A percentile compares a stretch with the other conserved stretches of the same genome.
phyloP scores from a whole-genome alignment of 1,139 yeast species.

The Debaryomyces coudertii region DNA sequence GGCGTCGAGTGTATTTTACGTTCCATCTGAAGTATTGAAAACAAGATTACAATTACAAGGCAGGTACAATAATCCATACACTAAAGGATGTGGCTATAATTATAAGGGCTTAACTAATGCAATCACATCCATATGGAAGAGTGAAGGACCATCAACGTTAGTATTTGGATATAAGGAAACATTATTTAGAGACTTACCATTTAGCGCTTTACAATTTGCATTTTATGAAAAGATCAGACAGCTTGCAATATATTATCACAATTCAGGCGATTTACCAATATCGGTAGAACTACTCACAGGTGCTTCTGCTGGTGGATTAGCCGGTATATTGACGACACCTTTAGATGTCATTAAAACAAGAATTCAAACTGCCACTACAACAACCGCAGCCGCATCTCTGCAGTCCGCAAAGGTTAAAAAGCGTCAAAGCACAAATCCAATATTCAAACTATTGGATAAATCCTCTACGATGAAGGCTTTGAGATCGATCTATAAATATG shows the following conservation, averaged over 20 bases:
- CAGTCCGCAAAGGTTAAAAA: conserved; percentile 11
- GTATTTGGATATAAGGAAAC: conserved; percentile 95
- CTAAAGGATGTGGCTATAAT: conserved; percentile 79
- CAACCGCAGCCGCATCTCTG: conserved; percentile 9
- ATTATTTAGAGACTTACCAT: conserved; percentile 85
- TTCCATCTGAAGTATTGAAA: conserved; percentile 96
- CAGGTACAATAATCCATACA: conserved; percentile 74
- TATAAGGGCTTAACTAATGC: conserved; percentile 77
- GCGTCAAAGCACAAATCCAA: background rate
- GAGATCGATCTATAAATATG: conserved; percentile 64
- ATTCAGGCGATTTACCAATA: conserved; percentile 56
- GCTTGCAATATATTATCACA: conserved; percentile 52
- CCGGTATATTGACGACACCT: conserved; percentile 83
- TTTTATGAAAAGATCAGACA: conserved; percentile 86
- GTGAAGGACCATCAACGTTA: conserved; percentile 77
- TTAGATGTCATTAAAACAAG: conserved; percentile 93
- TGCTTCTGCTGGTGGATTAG: conserved; percentile 95
- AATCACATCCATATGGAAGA: conserved; percentile 56
- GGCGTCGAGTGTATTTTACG: conserved; percentile 87
- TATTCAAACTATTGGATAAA: conserved; percentile 32
- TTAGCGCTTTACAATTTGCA: conserved; percentile 93
- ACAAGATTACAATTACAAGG: conserved; percentile 94
- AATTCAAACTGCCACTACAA: conserved; percentile 65
- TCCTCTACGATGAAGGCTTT: conserved; percentile 68
- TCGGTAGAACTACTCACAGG: conserved; percentile 77